Evolutionary conservation across 108 stramenopile genomes (phyloP).

Genomic region (Skeletonema menzelii): DNA sequence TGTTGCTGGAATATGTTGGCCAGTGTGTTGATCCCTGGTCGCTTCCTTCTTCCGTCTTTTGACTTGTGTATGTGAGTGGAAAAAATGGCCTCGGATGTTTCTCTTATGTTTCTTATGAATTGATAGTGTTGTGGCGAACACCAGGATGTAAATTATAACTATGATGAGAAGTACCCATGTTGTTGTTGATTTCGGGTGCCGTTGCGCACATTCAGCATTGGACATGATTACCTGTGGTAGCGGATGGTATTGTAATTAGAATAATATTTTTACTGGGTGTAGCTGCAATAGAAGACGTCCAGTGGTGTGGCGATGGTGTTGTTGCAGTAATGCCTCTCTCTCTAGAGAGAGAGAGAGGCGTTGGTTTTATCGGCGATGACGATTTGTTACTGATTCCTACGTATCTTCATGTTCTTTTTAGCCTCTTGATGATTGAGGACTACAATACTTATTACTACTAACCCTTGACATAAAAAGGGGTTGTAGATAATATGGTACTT

Average conservation of each 20-base stretch:
- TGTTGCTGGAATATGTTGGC: background rate
- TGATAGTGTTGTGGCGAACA: background rate
- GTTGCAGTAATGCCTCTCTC: too few relatives aligned
- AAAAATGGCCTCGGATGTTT: background rate
- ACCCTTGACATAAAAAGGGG: too few relatives aligned
- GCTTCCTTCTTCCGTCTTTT: background rate
- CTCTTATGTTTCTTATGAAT: background rate
- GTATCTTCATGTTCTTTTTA: too few relatives aligned
- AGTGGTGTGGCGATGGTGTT: too few relatives aligned
- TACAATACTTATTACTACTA: too few relatives aligned
- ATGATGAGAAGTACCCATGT: background rate
- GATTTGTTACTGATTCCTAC: too few relatives aligned
- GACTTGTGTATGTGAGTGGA: background rate
- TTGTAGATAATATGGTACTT: too few relatives aligned
- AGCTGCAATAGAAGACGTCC: too few relatives aligned
- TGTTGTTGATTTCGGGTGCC: background rate
- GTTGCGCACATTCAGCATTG: background rate
- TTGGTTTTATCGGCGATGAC: too few relatives aligned
- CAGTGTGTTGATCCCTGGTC: background rate
- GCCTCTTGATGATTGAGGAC: too few relatives aligned
- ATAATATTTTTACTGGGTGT: background rate
- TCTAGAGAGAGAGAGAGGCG: too few relatives aligned
- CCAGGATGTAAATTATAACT: background rate
- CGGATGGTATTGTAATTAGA: background rate
- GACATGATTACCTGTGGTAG: background rate